These are phyloP conservation scores for Saccharomyces eubayanus DNA, from an alignment of 805 yeast genomes.

Conservation along the genomic window DNA sequence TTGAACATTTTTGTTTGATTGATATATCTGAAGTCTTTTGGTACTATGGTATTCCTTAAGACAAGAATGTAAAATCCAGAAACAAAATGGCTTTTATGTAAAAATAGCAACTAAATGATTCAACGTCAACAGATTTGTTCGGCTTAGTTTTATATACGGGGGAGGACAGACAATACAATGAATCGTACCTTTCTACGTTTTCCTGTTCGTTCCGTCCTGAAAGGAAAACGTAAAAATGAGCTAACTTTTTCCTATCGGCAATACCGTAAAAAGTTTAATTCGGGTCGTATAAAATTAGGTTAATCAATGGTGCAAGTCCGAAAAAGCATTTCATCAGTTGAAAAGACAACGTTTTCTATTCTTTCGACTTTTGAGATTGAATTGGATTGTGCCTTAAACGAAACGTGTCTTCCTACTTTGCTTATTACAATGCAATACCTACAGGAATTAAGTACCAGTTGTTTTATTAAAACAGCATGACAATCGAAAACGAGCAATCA, in stretches of 20 bases:
- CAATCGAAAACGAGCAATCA: constrained; percentile 14
- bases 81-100: not conserved
- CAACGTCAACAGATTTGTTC: not conserved
- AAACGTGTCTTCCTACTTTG: not conserved
- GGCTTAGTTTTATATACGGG: not conserved
- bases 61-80: not conserved
- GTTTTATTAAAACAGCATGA: constrained; percentile 14
- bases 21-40: not conserved
- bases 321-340: not conserved
- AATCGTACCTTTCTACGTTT: not conserved
- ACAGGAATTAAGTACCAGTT: not conserved
- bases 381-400: not conserved
- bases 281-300: not conserved
- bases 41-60: not conserved
- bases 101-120: not conserved
- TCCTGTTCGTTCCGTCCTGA: not conserved
- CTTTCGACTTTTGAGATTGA: not conserved
- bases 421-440: too few relatives aligned
- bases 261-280: not conserved
- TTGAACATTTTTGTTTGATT: constrained; percentile 21
- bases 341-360: not conserved
- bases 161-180: not conserved
- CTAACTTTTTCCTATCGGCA: not conserved
- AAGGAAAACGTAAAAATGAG: not conserved
- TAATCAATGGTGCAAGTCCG: not conserved